Evolutionary conservation across 345 rosid species (phyloP), one percentile per base, ranked within the genome.

Genomic region (Eucalyptus microcorys): DNA sequence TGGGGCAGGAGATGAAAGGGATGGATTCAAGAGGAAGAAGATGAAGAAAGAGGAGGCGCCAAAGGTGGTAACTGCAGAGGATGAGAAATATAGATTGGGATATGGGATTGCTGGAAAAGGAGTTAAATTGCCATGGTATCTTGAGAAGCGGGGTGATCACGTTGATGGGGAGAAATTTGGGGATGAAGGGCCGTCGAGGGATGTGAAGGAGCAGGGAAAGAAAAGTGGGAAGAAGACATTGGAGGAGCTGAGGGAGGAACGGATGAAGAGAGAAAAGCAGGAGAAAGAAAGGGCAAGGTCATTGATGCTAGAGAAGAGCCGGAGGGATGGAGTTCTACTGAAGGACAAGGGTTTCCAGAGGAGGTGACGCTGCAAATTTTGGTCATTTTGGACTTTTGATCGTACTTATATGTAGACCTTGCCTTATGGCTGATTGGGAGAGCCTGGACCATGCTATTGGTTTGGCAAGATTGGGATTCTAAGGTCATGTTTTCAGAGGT

Each of bases 91-190:
- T 91, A 93, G 96, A 86, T 92, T 98, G 87, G 98, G 99, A 4
- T 95, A 96, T 89, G 99, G 99, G 22, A 43, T 97, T 91, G 99
- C 98, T 8, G 99, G 99, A 83, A 98, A 96, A 92, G 99, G 99
- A 57, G 98, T 96, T 71, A 98, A 96, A 90, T 89, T 94, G 94
- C 98, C 98, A 2, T 98, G 99, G 99, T 98, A 96, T 89, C 93
- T 97, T 85, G 96, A 96, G 91, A 96, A 66, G 93, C 92, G 93
- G 48, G 90, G 90, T 15, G 90, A 47, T 87, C 93, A 94, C 55
- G 92, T 45, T 24, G 76, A 85, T 42, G 92, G 34, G 16, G 94
- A 88, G 86, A 90, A 48, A 49, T 90, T 47, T 86, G 91, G 37
- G 40, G 92, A 89, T 86, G 92, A 91, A 50, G 88, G 91, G 47